Base-by-base conservation (phyloP, 768 basidiomycete species). In the Termitomyces sp. region DNA sequence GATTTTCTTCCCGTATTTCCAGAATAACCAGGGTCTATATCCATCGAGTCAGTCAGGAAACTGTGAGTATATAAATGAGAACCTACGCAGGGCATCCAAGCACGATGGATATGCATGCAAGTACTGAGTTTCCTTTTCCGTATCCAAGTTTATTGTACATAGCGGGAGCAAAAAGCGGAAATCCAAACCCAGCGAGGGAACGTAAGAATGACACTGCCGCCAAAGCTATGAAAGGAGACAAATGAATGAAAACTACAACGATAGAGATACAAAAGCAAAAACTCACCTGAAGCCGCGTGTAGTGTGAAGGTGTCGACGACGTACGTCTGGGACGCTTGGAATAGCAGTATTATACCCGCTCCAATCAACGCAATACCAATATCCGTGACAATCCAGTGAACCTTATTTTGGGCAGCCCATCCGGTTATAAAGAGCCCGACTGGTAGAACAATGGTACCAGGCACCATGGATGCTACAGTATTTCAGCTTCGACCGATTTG, bases 161-260 rank as follows among this genome's bases (percentile, higher is more conserved):
- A 38, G 79, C 73, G 20, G 86, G 83, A 3, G 84, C 87, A 62
- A 92, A 92, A n/a, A 92, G 71, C 2, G 90, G 90, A 66, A 92
- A 90, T 1, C 79, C 83, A 54, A 89, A 91, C 0, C 90, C 90
- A 1, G 82, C 81, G 0, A 89, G 55, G 0, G 85, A 83, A 26
- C 90, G 82, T 14, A 90, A 66, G 66, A 70, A 86, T 0, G 84
- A 72, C 20, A 82, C 81, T 0, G 87, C 86, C 0, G 87, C 87
- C 10, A 92, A 70, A 3, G 87, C 86, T 82, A 51, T 46, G 7
- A 49, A 24, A 58, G 48, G 46, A 56, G 24, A 33, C 26, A 30
- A 53, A 22, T 28, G 13, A 28, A 5, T 30, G 48, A 56, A 10
- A 10, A 14, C 26, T 10, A 40, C 14, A 20, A 46, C 33, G 18